Base-by-base conservation (phyloP, 192 early-diverging fungal genomes). In the Oehlia diaphana region DNA sequence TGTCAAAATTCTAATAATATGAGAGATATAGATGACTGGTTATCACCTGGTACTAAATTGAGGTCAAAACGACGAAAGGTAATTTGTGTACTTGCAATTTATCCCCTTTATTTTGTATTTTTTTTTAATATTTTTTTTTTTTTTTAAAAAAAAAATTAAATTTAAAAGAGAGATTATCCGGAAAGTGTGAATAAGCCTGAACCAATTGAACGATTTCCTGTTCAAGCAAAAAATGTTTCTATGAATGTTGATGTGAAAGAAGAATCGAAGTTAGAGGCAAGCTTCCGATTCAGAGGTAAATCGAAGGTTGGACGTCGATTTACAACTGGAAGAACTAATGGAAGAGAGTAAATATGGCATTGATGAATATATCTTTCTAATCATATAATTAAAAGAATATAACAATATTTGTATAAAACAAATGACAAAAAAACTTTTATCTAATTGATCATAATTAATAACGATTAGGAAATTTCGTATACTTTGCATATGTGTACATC, bases 31-130 rank as follows among this genome's bases (percentile, higher is more conserved):
- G 37, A 71, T 58, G 72, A 74, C 23, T 74, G 72, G 72, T 28
- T 53, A 19, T 74, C 72, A 5, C 72, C 72, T 9, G 28, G 49
- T 74, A 23, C 72, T 28, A 39, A 73, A 10, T 28, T 50, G 16
- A 21, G 53, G 28, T 31, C 72, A 14, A 74, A 74, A 58, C 21
- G 49, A 74, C 49, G 72, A 49, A 74, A 74, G 72, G 72, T 53
- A 74, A 71, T 5, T 44, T 26, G 6, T 71, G 8, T 39, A 37
- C 26, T 70, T 44, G 33, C 49, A 37, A 37, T 37, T 37, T 37
- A 37, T 37, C 35, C 0, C 4, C 2, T 37, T 37, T 37, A 37
- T 37, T 16, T 16, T 31, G 2, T 14, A 16, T 58, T 58, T 47
- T 47, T 47, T 12, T 47, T 47, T 26, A 26, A 26, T 26, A 26